Base-by-base conservation (phyloP, 129 eudicot genomes). In the Lonicera japonica region DNA sequence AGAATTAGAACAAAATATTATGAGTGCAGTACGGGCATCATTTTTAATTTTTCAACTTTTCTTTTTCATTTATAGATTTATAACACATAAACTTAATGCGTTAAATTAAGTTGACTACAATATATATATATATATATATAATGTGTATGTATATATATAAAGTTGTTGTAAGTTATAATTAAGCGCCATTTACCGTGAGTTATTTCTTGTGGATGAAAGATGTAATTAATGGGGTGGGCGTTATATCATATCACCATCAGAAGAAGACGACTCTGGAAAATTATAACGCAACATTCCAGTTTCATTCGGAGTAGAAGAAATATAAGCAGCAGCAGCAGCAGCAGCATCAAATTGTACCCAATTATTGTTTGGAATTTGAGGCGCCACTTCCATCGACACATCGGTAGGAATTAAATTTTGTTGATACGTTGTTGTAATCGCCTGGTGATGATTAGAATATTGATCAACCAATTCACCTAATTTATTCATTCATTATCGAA, bases 211-310 rank as follows among this genome's bases (percentile, higher is more conserved):
- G 53, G 3, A 66, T 23, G 60, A 79, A 79, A 25, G 66, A 65
- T 21, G 43, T 41, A 43, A 14, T 43, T 41, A 43, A 14, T 43
- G 9, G 70, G 20, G 41, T 45, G 16, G 70, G 41, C 54, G 64
- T 56, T 21, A 54, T n/a, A 34, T 73, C 77, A 54, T n/a, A 34
- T 73, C 77, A 6, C 86, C 74, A 56, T 81, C 76, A 0, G 79
- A 76, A 0, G 82, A 73, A n/a, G 79, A 73, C 16, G 79, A 72
- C 20, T 73, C 77, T 0, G 79, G 38, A 54, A 76, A 76, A 64
- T 54, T 68, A 67, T 72, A 65, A 29, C 34, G 66, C n/a, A n/a
- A n/a, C 16, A 13, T 9, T 3, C 60, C 70, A 23, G 67, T 54
- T 23, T 76, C 77, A 48, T 34, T 57, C 0, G 80, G 60, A 15